Percentiles rank a stretch among this genome's conserved stretches.
phyloP scores from a whole-genome alignment of 768 basidiomycete species.

The Thelephora ganbajun region DNA sequence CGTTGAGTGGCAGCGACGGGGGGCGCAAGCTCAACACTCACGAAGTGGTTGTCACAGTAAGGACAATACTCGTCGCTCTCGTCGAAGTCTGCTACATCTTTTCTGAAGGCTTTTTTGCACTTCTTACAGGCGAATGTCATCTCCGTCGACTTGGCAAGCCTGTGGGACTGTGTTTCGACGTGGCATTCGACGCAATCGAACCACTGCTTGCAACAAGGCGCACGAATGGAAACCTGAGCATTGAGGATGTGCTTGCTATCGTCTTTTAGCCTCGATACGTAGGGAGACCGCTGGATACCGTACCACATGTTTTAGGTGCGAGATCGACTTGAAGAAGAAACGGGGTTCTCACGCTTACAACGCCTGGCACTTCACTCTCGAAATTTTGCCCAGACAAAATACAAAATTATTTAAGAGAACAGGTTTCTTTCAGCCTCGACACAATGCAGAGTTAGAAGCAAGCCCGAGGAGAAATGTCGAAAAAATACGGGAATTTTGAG shows the following conservation, averaged over 20 bases:
- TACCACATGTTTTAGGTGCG: too few species aligned
- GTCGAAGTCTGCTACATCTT: conserved; percentile 85
- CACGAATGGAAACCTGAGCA: conserved; percentile 90
- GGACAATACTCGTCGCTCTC: conserved; percentile 98
- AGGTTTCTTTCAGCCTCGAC: too few species aligned
- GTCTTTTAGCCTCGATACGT: too few species aligned
- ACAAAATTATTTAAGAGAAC: too few species aligned
- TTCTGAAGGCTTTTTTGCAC: conserved; percentile 91
- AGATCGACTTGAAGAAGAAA: too few species aligned
- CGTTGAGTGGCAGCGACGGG: background rate
- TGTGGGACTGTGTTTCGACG: conserved; percentile 67
- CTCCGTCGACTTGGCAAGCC: conserved; percentile 62
- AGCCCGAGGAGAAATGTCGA: too few species aligned
- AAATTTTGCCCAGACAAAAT: too few species aligned
- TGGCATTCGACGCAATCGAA: conserved; percentile 97
- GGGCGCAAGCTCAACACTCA: conserved; percentile 24
- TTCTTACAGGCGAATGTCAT: conserved; percentile 81
- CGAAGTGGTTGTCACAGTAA: conserved; percentile 97
- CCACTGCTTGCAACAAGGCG: conserved; percentile 97
- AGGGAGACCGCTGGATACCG: background rate
- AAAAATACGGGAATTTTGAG: too few species aligned
- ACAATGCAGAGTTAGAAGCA: too few species aligned
- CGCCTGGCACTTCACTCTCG: too few species aligned
- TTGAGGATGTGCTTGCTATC: conserved; percentile 90
- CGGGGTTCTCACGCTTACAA: too few species aligned